Evolutionary conservation across 345 rosid species (phyloP).

Genomic region (Populus simonii): DNA sequence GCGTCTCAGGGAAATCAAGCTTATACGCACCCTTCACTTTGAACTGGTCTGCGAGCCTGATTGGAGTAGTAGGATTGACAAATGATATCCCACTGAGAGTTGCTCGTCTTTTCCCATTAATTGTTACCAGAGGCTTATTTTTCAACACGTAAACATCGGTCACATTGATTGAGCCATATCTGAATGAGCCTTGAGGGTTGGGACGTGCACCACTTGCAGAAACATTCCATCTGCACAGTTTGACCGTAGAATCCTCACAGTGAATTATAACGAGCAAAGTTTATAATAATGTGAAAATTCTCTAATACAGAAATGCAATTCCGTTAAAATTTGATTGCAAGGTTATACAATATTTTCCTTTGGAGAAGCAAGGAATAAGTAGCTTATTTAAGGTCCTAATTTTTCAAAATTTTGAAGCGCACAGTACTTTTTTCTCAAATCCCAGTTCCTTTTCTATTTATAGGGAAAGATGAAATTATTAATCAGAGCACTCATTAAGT

Average conservation of each 20-base stretch:
- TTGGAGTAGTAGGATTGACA: conserved; percentile 85
- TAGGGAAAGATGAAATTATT: background rate
- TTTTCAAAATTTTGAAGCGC: background rate
- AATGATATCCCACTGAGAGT: conserved; percentile 82
- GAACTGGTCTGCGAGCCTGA: conserved; percentile 83
- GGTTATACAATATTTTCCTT: background rate
- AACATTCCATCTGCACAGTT: conserved; percentile 80
- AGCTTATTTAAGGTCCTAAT: background rate
- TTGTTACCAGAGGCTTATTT: conserved; percentile 68
- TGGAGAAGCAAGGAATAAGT: background rate
- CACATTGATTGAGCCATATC: conserved; percentile 93
- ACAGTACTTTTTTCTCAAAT: background rate
- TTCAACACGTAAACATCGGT: conserved; percentile 73
- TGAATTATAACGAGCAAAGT: background rate
- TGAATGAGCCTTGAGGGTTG: conserved; percentile 95
- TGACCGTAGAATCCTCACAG: conserved; percentile 14
- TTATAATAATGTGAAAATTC: background rate
- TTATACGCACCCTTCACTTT: conserved; percentile 80
- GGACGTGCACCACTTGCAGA: conserved; percentile 99
- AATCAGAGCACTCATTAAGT: background rate
- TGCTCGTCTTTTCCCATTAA: conserved; percentile 62
- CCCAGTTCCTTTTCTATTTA: background rate
- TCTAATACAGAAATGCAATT: background rate
- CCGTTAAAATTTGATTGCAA: background rate
- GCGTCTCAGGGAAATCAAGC: conserved; percentile 83